Evolutionary conservation across 768 basidiomycete genomes (phyloP).

Genomic region (Omphalotus guepiniiformis): DNA sequence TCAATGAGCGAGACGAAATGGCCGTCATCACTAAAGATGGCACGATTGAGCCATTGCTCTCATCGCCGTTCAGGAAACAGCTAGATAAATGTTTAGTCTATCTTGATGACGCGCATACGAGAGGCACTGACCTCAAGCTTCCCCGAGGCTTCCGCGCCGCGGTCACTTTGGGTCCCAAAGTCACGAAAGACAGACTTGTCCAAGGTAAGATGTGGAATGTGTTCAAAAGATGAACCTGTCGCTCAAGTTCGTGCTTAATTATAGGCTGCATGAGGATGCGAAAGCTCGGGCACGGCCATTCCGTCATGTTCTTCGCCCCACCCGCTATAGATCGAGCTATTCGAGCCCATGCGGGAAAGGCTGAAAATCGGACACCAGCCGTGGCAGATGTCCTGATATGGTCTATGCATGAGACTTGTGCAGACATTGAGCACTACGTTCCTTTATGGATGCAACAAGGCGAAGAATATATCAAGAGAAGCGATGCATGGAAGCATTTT

Average conservation of each 20-base stretch:
- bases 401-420: slow-evolving; percentile 41
- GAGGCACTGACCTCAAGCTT: slow-evolving; percentile 52
- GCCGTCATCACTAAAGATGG: slow-evolving; percentile 33
- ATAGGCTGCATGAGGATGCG: slow-evolving; percentile 54
- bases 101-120: slow-evolving; percentile 49
- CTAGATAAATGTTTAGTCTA: slow-evolving; percentile 40
- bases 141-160: slow-evolving; percentile 37
- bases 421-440: slow-evolving; percentile 33
- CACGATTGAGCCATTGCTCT: slow-evolving; percentile 26
- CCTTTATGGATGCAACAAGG: slow-evolving; percentile 41
- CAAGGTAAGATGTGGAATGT: slow-evolving; percentile 37
- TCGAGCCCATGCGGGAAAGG: slow-evolving; percentile 19
- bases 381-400: slow-evolving; percentile 36
- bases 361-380: slow-evolving; percentile 8
- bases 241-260: neutral
- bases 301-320: slow-evolving; percentile 44
- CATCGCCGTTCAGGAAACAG: slow-evolving; percentile 32
- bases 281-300: slow-evolving; percentile 41
- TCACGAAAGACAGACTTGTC: slow-evolving; percentile 47
- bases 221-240: neutral
- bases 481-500: slow-evolving; percentile 9
- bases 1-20: slow-evolving; percentile 33
- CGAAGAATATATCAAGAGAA: slow-evolving; percentile 25
- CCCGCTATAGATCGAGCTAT: slow-evolving; percentile 35
- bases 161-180: slow-evolving; percentile 45